These are phyloP conservation scores for Calonectria henricotiae DNA, from an alignment of 2,329 filamentous ascomycete genomes.

Conservation along the genomic window DNA sequence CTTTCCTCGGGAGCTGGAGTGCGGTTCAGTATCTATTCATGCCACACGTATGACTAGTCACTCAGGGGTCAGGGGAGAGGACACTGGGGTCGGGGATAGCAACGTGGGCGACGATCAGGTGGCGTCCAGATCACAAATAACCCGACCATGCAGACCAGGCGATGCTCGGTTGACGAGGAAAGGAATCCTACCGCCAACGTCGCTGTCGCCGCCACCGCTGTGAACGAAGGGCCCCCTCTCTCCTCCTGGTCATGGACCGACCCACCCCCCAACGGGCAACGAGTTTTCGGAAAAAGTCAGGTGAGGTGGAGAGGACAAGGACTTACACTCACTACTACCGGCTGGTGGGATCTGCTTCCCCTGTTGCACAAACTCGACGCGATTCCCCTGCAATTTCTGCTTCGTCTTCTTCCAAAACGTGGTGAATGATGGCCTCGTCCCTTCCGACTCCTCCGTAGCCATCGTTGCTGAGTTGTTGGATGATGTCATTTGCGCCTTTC, in stretches of 20 bases:
- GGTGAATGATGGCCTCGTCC: constrained; percentile 64
- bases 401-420: constrained; percentile 66
- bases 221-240: background rate
- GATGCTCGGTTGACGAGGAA: background rate
- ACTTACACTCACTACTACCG: constrained; percentile 52
- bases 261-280: constrained; percentile 4
- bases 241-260: constrained; percentile 2
- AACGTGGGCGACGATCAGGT: background rate
- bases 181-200: background rate
- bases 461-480: constrained; percentile 31
- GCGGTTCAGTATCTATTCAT: constrained; percentile 20
- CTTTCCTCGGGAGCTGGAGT: constrained; percentile 35
- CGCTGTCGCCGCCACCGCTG: background rate
- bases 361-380: constrained; percentile 40
- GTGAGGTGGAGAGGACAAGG: constrained; percentile 23
- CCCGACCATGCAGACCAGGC: background rate
- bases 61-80: constrained; percentile 4
- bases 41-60: background rate
- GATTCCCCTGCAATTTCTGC: constrained; percentile 53
- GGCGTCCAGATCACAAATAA: background rate
- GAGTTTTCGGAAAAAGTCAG: constrained; percentile 23
- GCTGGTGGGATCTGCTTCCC: constrained; percentile 22
- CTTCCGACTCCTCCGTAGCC: constrained; percentile 42
- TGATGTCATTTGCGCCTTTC: constrained; percentile 33
- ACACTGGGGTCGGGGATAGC: background rate